Conservation (phyloP, 2,329 filamentous ascomycete genomes). For the Ilyonectria sp. region DNA sequence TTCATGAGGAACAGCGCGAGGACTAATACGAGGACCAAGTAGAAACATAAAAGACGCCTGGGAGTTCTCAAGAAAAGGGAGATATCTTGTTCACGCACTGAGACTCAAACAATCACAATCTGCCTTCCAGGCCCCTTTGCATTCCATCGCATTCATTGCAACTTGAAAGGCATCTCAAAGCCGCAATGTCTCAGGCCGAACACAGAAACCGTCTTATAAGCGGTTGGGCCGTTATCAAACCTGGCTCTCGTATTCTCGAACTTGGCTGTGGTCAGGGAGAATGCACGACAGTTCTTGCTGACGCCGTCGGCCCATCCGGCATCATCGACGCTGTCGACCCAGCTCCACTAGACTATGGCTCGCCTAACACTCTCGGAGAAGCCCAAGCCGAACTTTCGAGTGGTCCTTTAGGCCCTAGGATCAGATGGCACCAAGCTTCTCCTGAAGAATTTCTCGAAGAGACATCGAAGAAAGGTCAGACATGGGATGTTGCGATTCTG, state of each 20-base stretch:
- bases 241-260: constrained; percentile 65
- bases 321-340: constrained; percentile 68
- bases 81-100: no score
- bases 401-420: constrained; percentile 56
- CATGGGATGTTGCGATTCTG: constrained; percentile 64
- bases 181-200: constrained; percentile 46
- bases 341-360: constrained; percentile 63
- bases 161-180: constrained; percentile 23
- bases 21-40: neutral
- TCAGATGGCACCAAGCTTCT: constrained; percentile 60
- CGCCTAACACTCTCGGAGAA: constrained; percentile 64
- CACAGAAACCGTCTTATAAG: constrained; percentile 57
- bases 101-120: neutral
- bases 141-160: neutral
- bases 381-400: constrained; percentile 62
- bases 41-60: neutral
- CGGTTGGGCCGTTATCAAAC: constrained; percentile 52
- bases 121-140: neutral
- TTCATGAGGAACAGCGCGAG: neutral
- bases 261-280: constrained; percentile 74
- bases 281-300: constrained; percentile 68
- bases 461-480: constrained; percentile 28
- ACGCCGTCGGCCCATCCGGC: constrained; percentile 60
- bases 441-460: constrained; percentile 52
- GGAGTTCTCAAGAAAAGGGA: neutral